A percentile compares a stretch with the other conserved stretches of the same genome.
These are phyloP conservation scores for Lactuca sativa DNA, from an alignment of 129 eudicot genomes.

Conservation along the genomic window DNA sequence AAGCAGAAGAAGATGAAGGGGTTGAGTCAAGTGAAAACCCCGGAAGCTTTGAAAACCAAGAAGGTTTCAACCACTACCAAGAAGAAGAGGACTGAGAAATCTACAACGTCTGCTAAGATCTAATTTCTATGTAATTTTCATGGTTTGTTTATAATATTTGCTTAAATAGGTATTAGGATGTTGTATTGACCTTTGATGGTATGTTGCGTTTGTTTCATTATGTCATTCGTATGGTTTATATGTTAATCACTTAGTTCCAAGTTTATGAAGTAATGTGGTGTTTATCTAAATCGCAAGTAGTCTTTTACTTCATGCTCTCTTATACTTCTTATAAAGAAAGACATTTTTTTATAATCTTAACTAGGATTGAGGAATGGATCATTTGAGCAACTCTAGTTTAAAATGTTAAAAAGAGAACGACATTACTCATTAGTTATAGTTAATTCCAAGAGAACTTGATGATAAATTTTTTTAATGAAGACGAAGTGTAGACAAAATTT, in stretches of 20 bases:
- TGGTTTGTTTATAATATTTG: not conserved
- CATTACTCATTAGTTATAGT: too few species aligned
- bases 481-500: too few species aligned
- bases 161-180: not conserved
- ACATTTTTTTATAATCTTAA: too few species aligned
- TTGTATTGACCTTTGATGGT: not conserved
- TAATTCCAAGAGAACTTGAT: too few species aligned
- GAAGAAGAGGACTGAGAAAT: not conserved
- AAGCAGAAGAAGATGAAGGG: not conserved
- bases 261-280: not conserved
- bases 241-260: not conserved
- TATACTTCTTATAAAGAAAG: too few species aligned
- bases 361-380: too few species aligned
- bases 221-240: not conserved
- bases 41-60: not conserved
- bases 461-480: too few species aligned
- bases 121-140: not conserved
- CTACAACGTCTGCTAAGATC: not conserved
- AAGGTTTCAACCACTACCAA: not conserved
- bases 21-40: not conserved
- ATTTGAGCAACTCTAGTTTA: too few species aligned
- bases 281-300: not conserved
- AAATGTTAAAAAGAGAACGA: too few species aligned
- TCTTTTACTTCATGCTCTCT: too few species aligned
- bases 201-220: not conserved